Percentiles rank a stretch among this genome's conserved stretches.
Evolutionary conservation across 2,329 filamentous ascomycete species (phyloP).

Genomic region (Aspergillus ibericus): DNA sequence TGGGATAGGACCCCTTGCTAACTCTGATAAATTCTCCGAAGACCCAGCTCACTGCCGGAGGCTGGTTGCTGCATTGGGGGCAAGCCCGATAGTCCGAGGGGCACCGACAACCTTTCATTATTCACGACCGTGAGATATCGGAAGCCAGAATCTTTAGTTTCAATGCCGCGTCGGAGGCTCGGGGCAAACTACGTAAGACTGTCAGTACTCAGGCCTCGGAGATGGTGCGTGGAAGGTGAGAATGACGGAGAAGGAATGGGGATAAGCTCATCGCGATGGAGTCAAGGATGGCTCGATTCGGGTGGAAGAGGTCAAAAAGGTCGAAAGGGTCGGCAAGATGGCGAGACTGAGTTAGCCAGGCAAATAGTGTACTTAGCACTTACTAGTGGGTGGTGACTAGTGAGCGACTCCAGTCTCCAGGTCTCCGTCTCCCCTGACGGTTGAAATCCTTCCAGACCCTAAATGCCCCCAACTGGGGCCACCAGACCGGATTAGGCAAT

Average conservation of each 20-base stretch:
- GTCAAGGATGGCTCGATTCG: background rate
- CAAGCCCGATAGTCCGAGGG: slow-evolving; percentile 2
- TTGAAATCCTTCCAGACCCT: slow-evolving; percentile 7
- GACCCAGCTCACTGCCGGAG: slow-evolving; percentile 8
- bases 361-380: slow-evolving; percentile 1
- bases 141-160: background rate
- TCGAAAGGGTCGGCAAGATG: background rate
- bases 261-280: background rate
- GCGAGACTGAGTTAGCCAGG: background rate
- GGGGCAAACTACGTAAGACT: background rate
- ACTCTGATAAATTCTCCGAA: slow-evolving; percentile 2
- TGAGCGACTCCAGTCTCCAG: no score
- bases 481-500: slow-evolving; percentile 5
- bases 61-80: slow-evolving; percentile 10
- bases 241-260: background rate
- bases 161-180: background rate
- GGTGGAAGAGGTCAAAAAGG: no score
- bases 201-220: background rate
- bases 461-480: background rate
- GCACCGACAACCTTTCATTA: background rate
- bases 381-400: no score
- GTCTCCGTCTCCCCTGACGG: background rate
- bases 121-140: background rate
- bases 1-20: slow-evolving; percentile 4
- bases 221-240: background rate